Evolutionary conservation across 2,329 filamentous ascomycete species (phyloP), one percentile per base, ranked within the genome.

Genomic region (Diaporthe sp.): DNA sequence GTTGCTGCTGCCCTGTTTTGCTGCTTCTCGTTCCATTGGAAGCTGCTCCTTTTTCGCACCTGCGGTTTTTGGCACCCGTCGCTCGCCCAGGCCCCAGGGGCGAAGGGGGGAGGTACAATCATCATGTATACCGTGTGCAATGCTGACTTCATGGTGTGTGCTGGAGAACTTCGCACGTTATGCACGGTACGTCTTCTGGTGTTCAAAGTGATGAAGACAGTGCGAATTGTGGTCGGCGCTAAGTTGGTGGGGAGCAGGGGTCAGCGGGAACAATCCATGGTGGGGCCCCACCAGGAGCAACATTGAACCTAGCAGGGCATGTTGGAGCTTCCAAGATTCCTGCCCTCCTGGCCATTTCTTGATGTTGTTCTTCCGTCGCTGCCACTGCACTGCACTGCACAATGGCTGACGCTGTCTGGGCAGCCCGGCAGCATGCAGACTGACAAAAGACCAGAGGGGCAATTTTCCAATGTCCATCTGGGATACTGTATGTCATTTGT

Each of bases 241-340:
- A 68, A 37, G 10, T 0, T 10, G 31, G 15, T 39, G 22, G 46
- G 46, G 12, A 28, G 46, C 65, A 68, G 65, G 46, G 28, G 61
- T 49, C 42, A 31, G 42, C 61, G 61, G 61, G 61, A 49, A 67
- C 61, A 65, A 49, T 31, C 37, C 61, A 34, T 65, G 61, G 25
- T 67, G 61, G 61, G 61, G 42, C 61, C 61, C 61, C 61, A 67
- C 61, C 28, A 67, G 39, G 61, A 67, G 61, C 25, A 67, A 9
- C 42, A 67, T 67, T 49, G 61, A 46, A 46, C 61, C 42, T 31
- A 67, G 42, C 42, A 49, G 25, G 42, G 39, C 42, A 22, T 19
- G 61, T 15, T 67, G 61, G 25, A 67, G 61, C 61, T 67, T 67
- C 61, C 61, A 49, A 67, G 61, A 67, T 67, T 65, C 42, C 61